Percentiles rank a stretch among this genome's conserved stretches.
phyloP scores from a whole-genome alignment of 306 rosid species.

The Psophocarpus tetragonolobus region DNA sequence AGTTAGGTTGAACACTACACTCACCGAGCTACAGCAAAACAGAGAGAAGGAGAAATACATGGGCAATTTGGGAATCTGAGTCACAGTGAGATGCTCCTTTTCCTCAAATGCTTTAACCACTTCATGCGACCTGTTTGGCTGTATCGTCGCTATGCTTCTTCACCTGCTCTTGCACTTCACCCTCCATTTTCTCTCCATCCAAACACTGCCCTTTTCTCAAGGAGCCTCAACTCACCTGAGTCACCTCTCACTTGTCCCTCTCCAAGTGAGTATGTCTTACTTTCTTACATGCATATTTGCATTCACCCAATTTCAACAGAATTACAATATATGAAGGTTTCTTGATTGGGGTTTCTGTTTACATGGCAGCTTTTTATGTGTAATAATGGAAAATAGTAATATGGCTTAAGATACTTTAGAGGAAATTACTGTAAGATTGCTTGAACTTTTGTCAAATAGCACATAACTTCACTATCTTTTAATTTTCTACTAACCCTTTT shows the following conservation, averaged over 20 bases:
- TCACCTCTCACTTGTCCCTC: slow-evolving; percentile 59
- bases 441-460: too few species aligned
- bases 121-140: slow-evolving; percentile 47
- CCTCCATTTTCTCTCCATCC: slow-evolving; percentile 30
- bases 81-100: slow-evolving; percentile 42
- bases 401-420: background rate
- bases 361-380: background rate
- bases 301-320: background rate
- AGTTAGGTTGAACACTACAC: too few species aligned
- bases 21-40: background rate
- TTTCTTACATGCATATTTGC: background rate
- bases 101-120: slow-evolving; percentile 52
- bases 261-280: slow-evolving; percentile 37
- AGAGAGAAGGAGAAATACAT: background rate
- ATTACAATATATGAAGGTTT: background rate
- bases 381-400: background rate
- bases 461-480: too few species aligned
- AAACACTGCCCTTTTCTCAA: slow-evolving; percentile 35
- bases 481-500: too few species aligned
- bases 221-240: slow-evolving; percentile 54
- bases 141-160: slow-evolving; percentile 69
- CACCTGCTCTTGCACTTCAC: slow-evolving; percentile 57
- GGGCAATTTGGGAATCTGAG: background rate
- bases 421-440: too few species aligned
- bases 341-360: background rate